Evolutionary conservation across 2,329 filamentous ascomycete species (phyloP).

Genomic region (Phyllosticta citrichinensis): DNA sequence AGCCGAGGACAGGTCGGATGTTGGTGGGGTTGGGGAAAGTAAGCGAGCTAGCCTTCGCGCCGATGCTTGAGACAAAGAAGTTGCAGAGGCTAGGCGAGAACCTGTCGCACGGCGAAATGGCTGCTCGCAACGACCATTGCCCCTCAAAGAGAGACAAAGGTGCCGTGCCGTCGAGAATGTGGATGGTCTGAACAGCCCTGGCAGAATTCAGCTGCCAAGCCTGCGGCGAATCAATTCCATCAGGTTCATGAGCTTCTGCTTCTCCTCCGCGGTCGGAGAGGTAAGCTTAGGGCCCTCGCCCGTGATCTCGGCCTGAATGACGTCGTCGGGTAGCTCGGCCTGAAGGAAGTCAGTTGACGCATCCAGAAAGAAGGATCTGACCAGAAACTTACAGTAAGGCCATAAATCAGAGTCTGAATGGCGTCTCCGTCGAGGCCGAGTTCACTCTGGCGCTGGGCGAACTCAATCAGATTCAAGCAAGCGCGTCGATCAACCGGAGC

Average conservation of each 20-base stretch:
- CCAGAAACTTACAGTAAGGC: slow-evolving; percentile 49
- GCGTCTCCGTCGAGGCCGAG: slow-evolving; percentile 38
- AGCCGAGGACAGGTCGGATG: background rate
- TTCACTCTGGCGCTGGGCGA: slow-evolving; percentile 42
- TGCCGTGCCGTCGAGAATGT: background rate
- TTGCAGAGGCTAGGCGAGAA: background rate
- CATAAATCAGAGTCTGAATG: slow-evolving; percentile 43
- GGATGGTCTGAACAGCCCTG: background rate
- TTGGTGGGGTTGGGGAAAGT: background rate
- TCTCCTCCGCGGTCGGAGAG: slow-evolving; percentile 7
- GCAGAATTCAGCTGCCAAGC: slow-evolving; percentile 6
- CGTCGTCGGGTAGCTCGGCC: slow-evolving; percentile 29
- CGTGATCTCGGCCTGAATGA: slow-evolving; percentile 15
- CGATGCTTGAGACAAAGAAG: background rate
- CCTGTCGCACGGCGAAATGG: background rate
- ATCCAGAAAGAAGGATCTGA: slow-evolving; percentile 15
- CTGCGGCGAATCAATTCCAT: slow-evolving; percentile 11
- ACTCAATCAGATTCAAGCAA: slow-evolving; percentile 52
- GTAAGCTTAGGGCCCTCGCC: background rate
- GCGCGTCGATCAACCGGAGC: slow-evolving; percentile 53
- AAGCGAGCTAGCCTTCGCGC: background rate
- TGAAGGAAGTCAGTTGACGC: slow-evolving; percentile 29
- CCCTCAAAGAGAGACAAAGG: background rate
- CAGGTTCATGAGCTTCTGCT: slow-evolving; percentile 8
- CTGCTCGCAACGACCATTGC: background rate